Base-by-base conservation (phyloP, 2,329 filamentous ascomycete genomes). In the Monosporascus ibericus region DNA sequence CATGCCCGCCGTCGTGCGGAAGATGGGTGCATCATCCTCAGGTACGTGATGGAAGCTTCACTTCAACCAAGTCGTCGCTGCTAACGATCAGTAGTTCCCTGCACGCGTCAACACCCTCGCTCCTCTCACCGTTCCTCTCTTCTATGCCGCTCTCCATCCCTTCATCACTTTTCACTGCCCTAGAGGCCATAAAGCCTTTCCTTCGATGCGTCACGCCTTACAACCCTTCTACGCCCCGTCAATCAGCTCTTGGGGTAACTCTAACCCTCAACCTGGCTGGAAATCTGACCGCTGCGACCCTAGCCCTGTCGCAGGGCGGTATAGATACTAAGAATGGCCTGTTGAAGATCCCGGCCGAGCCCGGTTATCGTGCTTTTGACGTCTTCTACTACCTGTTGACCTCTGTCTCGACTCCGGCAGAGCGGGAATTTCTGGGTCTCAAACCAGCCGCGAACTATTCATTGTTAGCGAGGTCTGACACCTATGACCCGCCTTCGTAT, bases 371-470 rank as follows among this genome's bases (percentile, higher is more conserved):
- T 57, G 94, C 92, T 3, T 99, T 99, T 62, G 92, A 99, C 65
- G 94, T 95, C 48, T 97, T 99, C 67, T 97, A 99, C 73, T 97
- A 96, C 64, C 82, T 99, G 1, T 79, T 97, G 42, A 95, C 92
- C 0, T 91, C 88, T n/a, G 88, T 89, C 1, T 95, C 94, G 0
- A 94, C 90, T 1, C 84, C 87, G 4, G 86, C 90, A 2, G 94
- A 99, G 72, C 80, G 90, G 52, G 92, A 97, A 66, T 95, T 92
- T 55, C 75, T 99, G 15, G 85, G 87, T 25, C 79, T 99, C 30
- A 88, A 90, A 70, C 77, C 84, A 8, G 82, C 89, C 3, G 87
- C 88, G 4, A 78, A 81, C 44, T 99, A 97, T 68, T 72, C 84
- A 6, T 75, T 99, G 1, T 77, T 99, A 18, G 84, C 88, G 56